Percentiles rank a stretch among this genome's conserved stretches.
These are phyloP conservation scores for Glonium stellatum DNA, from an alignment of 495 filamentous ascomycete genomes.

Conservation along the genomic window DNA sequence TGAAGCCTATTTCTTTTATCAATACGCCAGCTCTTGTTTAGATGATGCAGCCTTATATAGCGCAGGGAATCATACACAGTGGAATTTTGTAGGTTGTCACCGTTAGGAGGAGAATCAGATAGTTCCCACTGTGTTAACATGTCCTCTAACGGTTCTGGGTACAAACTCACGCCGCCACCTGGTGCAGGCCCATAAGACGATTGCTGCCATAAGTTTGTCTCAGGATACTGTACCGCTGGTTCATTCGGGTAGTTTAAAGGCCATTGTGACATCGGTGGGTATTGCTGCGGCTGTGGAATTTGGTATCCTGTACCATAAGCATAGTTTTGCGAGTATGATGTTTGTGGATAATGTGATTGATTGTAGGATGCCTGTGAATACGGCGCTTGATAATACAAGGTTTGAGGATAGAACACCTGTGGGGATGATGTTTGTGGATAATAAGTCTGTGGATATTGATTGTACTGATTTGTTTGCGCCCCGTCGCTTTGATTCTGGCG, in stretches of 20 bases:
- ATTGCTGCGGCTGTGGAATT: background rate
- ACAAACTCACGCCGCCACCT: background rate
- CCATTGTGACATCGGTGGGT: background rate
- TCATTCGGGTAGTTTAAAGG: background rate
- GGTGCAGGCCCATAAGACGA: background rate
- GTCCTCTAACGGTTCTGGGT: background rate
- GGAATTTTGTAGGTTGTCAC: constrained; percentile 6
- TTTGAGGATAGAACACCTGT: too few relatives aligned
- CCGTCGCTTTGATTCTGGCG: background rate
- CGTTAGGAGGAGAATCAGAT: background rate
- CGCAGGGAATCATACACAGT: constrained; percentile 15
- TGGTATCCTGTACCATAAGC: background rate
- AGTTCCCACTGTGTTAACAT: background rate
- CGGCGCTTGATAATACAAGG: too few relatives aligned
- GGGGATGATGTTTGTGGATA: too few relatives aligned
- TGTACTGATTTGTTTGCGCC: background rate
- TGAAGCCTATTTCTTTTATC: constrained; percentile 8
- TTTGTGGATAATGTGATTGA: too few relatives aligned
- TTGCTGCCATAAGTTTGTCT: background rate
- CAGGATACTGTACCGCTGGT: background rate
- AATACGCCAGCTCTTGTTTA: constrained; percentile 9
- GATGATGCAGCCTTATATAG: background rate
- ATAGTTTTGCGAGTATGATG: too few relatives aligned
- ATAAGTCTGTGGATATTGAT: background rate
- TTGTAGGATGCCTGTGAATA: too few relatives aligned